Conservation (phyloP, 257 asterid genomes). For the Primulina huaijiensis region DNA sequence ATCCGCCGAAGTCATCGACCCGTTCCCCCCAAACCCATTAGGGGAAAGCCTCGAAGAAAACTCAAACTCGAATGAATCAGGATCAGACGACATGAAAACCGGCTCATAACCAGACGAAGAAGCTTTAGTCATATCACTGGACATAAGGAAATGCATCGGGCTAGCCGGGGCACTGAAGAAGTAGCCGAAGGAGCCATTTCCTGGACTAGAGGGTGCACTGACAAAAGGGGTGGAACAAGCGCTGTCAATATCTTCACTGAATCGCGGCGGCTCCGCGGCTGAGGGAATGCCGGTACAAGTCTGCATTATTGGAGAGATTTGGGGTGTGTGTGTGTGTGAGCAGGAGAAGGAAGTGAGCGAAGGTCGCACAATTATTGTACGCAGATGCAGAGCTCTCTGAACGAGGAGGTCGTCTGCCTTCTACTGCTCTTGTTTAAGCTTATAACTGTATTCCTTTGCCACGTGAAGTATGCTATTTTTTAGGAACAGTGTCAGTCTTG, state of each 20-base stretch:
- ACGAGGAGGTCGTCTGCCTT: conserved; percentile 21
- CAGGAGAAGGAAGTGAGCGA: conserved; percentile 30
- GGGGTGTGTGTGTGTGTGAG: neutral
- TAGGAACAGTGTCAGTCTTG: neutral
- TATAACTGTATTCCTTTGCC: neutral
- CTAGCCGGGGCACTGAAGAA: conserved; percentile 66
- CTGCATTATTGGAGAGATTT: conserved; percentile 36
- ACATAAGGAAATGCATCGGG: conserved; percentile 49
- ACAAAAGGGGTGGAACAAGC: conserved; percentile 57
- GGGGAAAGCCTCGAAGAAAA: conserved; percentile 48
- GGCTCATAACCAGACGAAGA: conserved; percentile 29
- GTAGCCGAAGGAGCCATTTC: conserved; percentile 44
- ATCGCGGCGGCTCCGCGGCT: conserved; percentile 46
- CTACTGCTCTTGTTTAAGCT: neutral
- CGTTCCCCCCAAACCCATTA: conserved; percentile 24
- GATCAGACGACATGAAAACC: conserved; percentile 40
- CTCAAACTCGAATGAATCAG: conserved; percentile 59
- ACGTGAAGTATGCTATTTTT: neutral
- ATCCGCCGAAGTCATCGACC: conserved; percentile 54
- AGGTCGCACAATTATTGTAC: conserved; percentile 38
- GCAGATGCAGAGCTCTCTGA: conserved; percentile 35
- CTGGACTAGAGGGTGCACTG: conserved; percentile 58
- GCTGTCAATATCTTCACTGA: conserved; percentile 49
- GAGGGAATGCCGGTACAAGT: conserved; percentile 15
- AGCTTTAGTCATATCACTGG: conserved; percentile 15